Conservation (phyloP, 257 asterid genomes). For the Solanum arcanum region DNA sequence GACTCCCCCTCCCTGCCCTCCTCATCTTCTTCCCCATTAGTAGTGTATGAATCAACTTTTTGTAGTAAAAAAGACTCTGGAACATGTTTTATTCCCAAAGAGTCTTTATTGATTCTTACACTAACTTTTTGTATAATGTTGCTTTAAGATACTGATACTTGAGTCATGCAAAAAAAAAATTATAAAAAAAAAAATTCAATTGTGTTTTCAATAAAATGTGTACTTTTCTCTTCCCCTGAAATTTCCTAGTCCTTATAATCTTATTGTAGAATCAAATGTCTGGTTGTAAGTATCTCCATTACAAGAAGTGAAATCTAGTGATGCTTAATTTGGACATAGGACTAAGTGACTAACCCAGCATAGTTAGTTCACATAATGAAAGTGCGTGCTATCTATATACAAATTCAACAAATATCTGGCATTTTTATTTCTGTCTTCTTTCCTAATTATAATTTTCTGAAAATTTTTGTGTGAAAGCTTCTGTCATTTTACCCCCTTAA, state of each 20-base stretch:
- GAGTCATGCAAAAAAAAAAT: neutral
- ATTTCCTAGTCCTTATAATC: neutral
- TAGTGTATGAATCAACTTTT: neutral
- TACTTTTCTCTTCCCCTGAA: neutral
- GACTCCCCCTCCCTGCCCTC: neutral
- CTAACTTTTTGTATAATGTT: neutral
- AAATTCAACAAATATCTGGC: neutral
- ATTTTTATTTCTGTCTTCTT: neutral
- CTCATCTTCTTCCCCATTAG: neutral
- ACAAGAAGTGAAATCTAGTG: neutral
- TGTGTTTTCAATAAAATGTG: neutral
- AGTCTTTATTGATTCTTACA: neutral
- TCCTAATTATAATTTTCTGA: neutral
- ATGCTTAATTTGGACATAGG: neutral
- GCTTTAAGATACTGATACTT: neutral
- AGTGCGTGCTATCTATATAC: neutral
- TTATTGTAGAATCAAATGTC: neutral
- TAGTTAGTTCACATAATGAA: neutral
- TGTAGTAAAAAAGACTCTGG: neutral
- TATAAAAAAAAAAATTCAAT: neutral
- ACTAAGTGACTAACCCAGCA: neutral
- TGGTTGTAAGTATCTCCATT: neutral
- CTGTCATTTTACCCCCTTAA: neutral
- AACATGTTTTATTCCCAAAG: neutral
- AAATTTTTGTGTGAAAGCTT: neutral